Evolutionary conservation across 164 flowering plant genomes (phyloP), one percentile per base, ranked within the genome.

Genomic region (Piper longum): DNA sequence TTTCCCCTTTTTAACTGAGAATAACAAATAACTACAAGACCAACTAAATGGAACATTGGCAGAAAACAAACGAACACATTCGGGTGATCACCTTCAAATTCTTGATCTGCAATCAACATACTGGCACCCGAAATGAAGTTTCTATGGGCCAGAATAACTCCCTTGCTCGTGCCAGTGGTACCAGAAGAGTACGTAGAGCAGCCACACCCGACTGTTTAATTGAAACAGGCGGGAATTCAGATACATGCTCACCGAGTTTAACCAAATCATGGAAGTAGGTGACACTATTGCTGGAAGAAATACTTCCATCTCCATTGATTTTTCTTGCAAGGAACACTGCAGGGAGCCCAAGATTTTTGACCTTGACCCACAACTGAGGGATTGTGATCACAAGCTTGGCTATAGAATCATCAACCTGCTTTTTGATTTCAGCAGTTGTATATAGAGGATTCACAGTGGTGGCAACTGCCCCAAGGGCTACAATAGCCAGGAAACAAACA

Each of bases 131-230:
- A 69, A 16, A 89, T 84, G 68, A 89, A 83, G 62, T 82, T 89
- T 67, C 81, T 11, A 54, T 87, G 93, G 4, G 80, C 82, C 57
- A 89, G 69, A 2, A 85, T 60, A 26, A 89, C 92, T 40, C 96
- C 93, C 42, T 87, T 85, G 69, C 86, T 89, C 36, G 63, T 57
- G 7, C 93, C 93, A 4, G 95, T 88, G 4, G 96, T 91, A 2
- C 98, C 98, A 2, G 96, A 91, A 0, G 98, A 89, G 70, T 91
- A 91, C 67, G 54, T 52, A 92, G 75, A 4, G 82, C 87, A 4
- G 91, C 96, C 1, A 78, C 74, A 64, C 89, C 96, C 13, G 67
- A 69, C 64, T 84, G 92, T 58, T 74, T 80, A 43, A 87, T 59
- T 2, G 48, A 7, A 48, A 18, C 77, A 1, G 12, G 14, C 2